Conservation (phyloP, 495 filamentous ascomycete genomes). For the Annulohypoxylon bovei region DNA sequence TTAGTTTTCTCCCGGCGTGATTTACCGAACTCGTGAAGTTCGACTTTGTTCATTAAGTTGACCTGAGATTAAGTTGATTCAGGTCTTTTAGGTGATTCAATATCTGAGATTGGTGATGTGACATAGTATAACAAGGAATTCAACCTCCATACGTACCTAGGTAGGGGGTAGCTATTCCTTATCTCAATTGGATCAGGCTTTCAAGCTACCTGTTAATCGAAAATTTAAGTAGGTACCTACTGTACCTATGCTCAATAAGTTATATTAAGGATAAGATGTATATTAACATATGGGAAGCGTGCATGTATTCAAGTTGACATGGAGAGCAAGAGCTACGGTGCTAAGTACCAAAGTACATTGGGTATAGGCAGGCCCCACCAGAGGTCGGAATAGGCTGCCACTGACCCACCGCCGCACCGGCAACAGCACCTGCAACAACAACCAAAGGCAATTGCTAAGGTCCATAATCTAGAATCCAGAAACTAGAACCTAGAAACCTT, state of each 20-base stretch:
- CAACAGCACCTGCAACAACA: slow-evolving; percentile 9
- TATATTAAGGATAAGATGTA: too few relatives aligned
- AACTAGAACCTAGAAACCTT: not conserved
- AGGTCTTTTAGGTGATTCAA: not conserved
- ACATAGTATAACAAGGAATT: not conserved
- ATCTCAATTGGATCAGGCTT: too few relatives aligned
- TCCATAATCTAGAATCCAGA: too few relatives aligned
- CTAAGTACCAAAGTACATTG: not conserved
- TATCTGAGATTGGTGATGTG: not conserved
- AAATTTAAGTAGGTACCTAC: not conserved
- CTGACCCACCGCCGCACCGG: slow-evolving; percentile 15
- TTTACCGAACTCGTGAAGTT: not conserved
- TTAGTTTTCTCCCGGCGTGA: not conserved
- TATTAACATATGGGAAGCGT: too few relatives aligned
- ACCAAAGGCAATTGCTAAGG: slow-evolving; percentile 21
- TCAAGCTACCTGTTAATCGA: too few relatives aligned
- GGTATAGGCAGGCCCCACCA: slow-evolving; percentile 13
- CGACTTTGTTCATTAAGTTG: not conserved
- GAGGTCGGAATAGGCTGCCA: slow-evolving; percentile 22
- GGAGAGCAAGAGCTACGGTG: not conserved
- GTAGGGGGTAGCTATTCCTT: too few relatives aligned
- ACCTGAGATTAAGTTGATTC: not conserved
- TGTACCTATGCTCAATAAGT: too few relatives aligned
- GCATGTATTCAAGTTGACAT: too few relatives aligned
- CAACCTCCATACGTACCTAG: too few relatives aligned